Conservation (phyloP, 208 protist species). For the Crithidia brevicula region DNA sequence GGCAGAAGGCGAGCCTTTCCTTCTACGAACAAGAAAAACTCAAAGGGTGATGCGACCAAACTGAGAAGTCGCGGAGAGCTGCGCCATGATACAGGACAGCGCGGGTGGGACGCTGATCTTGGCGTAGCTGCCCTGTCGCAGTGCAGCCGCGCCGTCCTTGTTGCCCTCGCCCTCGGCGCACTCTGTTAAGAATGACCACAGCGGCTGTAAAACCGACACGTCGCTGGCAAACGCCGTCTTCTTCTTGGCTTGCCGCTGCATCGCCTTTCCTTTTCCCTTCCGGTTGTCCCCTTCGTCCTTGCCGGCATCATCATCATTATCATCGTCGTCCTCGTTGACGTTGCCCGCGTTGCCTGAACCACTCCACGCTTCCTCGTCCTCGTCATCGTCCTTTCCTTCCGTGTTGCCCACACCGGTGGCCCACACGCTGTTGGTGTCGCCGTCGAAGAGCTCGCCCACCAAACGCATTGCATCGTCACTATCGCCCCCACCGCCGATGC, state of each 20-base stretch:
- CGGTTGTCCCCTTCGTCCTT: neutral
- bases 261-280: neutral
- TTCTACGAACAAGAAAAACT: neutral
- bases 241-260: neutral
- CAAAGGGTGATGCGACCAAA: constrained; percentile 53
- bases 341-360: too few species aligned
- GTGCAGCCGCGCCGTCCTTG: constrained; percentile 34
- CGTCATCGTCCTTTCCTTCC: neutral
- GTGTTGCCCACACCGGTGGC: constrained; percentile 4
- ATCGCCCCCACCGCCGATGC: constrained; percentile 3
- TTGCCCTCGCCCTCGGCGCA: constrained; percentile 58
- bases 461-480: constrained; percentile 10
- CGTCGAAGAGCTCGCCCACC: constrained; percentile 33
- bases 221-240: constrained; percentile 45
- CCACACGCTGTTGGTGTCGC: constrained; percentile 27
- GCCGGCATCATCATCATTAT: constrained; percentile 11
- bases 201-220: constrained; percentile 46
- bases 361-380: too few species aligned
- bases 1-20: neutral
- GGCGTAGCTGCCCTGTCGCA: constrained; percentile 49
- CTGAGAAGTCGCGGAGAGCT: constrained; percentile 42
- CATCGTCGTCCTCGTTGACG: neutral
- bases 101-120: constrained; percentile 51
- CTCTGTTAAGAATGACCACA: constrained; percentile 73
- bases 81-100: constrained; percentile 60